Percentiles rank a stretch among this genome's conserved stretches.
Evolutionary conservation across 371 early-diverging fungal species (phyloP).

Genomic region (Lichtheimia ornata): DNA sequence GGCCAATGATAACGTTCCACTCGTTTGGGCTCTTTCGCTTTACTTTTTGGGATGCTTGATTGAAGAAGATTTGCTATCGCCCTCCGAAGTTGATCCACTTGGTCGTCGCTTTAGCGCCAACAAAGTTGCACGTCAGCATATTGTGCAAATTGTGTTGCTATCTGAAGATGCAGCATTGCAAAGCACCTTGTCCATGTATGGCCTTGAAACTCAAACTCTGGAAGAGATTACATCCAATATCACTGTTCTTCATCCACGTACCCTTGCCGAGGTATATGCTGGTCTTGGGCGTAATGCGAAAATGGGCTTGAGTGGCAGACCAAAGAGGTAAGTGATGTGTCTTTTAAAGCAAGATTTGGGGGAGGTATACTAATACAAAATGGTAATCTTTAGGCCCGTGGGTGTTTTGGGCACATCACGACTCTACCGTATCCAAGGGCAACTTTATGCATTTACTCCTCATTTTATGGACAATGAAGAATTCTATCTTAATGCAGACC

Average conservation of each 20-base stretch:
- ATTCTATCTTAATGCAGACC: conserved; percentile 85
- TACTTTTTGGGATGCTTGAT: conserved; percentile 80
- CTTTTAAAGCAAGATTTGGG: no score
- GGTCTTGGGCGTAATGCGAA: conserved; percentile 79
- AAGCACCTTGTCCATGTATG: conserved; percentile 68
- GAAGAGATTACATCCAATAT: conserved; percentile 70
- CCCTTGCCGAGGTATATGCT: conserved; percentile 77
- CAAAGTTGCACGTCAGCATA: conserved; percentile 48
- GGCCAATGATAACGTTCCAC: conserved; percentile 86
- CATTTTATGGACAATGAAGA: conserved; percentile 88
- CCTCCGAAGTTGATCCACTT: conserved; percentile 87
- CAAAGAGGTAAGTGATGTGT: conserved; percentile 50
- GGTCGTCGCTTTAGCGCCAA: conserved; percentile 68
- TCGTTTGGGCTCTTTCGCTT: conserved; percentile 90
- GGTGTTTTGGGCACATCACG: conserved; percentile 82
- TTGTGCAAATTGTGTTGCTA: conserved; percentile 82
- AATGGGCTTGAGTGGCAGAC: conserved; percentile 78
- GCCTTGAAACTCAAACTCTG: conserved; percentile 76
- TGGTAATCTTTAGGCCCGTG: conserved; percentile 36
- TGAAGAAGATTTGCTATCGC: conserved; percentile 75
- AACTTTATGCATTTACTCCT: conserved; percentile 84
- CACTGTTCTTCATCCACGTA: conserved; percentile 78
- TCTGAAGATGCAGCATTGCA: conserved; percentile 77
- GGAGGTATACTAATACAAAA: no score
- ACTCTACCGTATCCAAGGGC: conserved; percentile 82